phyloP scores from a whole-genome alignment of 495 filamentous ascomycete genomes.

The Astrocystis sublimbata region DNA sequence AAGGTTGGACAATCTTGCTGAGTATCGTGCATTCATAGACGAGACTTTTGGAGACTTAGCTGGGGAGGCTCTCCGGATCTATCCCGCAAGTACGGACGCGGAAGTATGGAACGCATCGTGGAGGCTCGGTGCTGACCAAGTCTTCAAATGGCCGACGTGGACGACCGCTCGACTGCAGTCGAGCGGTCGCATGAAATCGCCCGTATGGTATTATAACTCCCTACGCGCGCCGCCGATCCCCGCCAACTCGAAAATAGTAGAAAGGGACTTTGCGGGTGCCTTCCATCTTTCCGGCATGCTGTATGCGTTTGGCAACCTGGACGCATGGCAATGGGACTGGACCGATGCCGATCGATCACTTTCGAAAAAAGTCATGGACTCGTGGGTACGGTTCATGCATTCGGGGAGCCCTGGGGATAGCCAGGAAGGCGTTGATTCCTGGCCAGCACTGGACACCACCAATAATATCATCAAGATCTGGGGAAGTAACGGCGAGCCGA shows the following conservation, averaged over 20 bases:
- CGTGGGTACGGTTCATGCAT: not conserved
- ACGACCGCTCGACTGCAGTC: slow-evolving; percentile 5
- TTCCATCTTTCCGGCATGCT: slow-evolving; percentile 12
- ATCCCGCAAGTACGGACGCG: slow-evolving; percentile 2
- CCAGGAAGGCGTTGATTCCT: not conserved
- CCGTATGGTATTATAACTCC: slow-evolving; percentile 2
- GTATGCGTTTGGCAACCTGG: slow-evolving; percentile 7
- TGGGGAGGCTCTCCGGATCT: slow-evolving; percentile 1
- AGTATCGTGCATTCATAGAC: not conserved
- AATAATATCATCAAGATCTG: not conserved
- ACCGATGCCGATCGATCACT: slow-evolving; percentile 10
- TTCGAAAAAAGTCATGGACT: not conserved
- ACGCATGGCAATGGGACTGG: slow-evolving; percentile 10
- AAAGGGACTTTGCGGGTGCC: slow-evolving; percentile 11
- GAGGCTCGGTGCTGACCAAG: slow-evolving; percentile 5
- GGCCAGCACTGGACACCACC: not conserved
- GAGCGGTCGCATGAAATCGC: slow-evolving; percentile 2
- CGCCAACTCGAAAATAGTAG: not conserved
- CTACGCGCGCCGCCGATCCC: slow-evolving; percentile 10
- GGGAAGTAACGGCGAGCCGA: not conserved
- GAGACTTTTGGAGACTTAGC: slow-evolving; percentile 5
- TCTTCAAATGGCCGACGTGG: slow-evolving; percentile 12
- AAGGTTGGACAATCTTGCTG: not conserved
- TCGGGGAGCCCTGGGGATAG: not conserved
- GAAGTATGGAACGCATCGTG: slow-evolving; percentile 6